Base-by-base conservation (phyloP, 768 basidiomycete species). In the Boletus vermiculosoides region DNA sequence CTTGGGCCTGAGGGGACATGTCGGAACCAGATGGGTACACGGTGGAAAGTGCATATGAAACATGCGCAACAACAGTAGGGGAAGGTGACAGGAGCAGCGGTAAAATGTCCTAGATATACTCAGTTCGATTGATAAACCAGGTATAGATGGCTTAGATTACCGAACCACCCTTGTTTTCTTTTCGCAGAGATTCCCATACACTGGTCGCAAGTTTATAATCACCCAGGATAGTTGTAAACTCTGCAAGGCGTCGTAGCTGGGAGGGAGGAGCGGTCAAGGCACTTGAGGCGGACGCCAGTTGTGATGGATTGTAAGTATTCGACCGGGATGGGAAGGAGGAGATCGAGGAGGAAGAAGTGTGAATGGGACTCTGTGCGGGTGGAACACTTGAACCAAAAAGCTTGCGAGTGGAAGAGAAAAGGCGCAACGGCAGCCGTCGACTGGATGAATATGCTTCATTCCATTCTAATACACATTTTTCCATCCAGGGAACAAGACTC, bases 401-500 rank as follows among this genome's bases (percentile, higher is more conserved):
- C 37, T 90, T 84, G 50, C 90, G 85, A 23, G 91, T 93, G 5
- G 92, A 92, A 18, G 90, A 87, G 68, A 94, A 91, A n/a, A 94
- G 72, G 6, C 90, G 86, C 1, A 85, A 92, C 6, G 90, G 89
- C n/a, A 93, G 74, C 15, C 91, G 79, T 50, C 88, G 83, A 15
- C 85, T 87, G 8, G 88, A 88, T 4, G 84, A 83, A 71, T 87
- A 90, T 79, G 78, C 78, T 76, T 98, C 95, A 68, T 97, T 98
- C 92, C 94, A 96, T 60, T 96, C 92, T 45, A 92, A 63, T 6
- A 95, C 90, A 70, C 87, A 88, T 66, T 88, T 92, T 74, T 98
- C 96, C 92, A 98, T 95, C 92, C 92, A 98, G 1, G 95, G 95
- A 3, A 98, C 71, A 45, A 98, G 73, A 66, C 90, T 94, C 85